Base-by-base conservation (phyloP, 2,329 filamentous ascomycete genomes). In the Bipolaris bicolor region DNA sequence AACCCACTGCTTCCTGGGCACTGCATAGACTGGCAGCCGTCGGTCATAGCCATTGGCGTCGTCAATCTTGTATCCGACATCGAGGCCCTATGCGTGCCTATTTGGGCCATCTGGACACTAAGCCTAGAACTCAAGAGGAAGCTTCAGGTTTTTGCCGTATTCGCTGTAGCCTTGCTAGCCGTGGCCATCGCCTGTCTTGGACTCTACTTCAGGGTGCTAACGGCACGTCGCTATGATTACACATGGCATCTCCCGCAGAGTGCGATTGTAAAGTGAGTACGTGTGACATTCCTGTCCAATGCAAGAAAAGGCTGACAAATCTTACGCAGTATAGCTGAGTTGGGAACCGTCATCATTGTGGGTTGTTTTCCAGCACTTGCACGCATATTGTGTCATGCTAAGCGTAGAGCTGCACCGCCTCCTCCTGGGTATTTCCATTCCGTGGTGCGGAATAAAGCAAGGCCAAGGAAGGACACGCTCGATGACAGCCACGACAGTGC, bases 1-100 rank as follows among this genome's bases (percentile, higher is more conserved):
- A 62, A 34, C 51, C 50, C 2, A 52, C n/a, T 34, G 26, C 29
- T 59, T 2, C 18, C 36, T 9, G 60, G 62, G 10, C 16, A 34
- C 1, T 64, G 60, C 29, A 44, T 64, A 20, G 52, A 61, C 31
- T 58, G 46, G 16, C 55, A 51, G 5, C 41, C 15, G 7, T 26
- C 57, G 1, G 55, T 55, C 43, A 55, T 63, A 20, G 60, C 57
- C 2, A 57, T 56, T n/a, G 62, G 56, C 1, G 40, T 26, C 7
- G 15, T 65, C 31, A 62, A 63, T 40, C 36, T 52, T 7, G 24
- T 61, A 24, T 45, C 44, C 3, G 64, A 67, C 33, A 18, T 65
- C 7, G 58, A 67, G 46, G 62, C 64, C 4, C 61, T 65, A 2
- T 10, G 57, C 9, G 57, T 67, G 29, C 61, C 62, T 5, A 53